phyloP scores from a whole-genome alignment of 148 eudicot species.

The Spergularia marina region DNA sequence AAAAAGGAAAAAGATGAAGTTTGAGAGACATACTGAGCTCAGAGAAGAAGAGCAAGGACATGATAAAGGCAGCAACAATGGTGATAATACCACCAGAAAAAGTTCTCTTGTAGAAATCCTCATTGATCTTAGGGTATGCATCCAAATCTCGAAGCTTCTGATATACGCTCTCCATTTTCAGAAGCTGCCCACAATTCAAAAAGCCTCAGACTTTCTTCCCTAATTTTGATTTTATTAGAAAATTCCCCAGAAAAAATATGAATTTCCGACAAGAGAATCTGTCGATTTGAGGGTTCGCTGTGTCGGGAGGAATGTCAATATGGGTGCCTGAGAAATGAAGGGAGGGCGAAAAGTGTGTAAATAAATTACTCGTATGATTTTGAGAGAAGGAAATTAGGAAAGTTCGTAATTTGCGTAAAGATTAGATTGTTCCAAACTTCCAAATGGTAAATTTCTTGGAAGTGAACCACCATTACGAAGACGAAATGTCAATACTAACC shows the following conservation, averaged over 20 bases:
- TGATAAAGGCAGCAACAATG: conserved; percentile 55
- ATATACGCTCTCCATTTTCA: conserved; percentile 48
- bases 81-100: conserved; percentile 89
- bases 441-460: too few species aligned
- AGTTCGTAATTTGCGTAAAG: too few species aligned
- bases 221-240: background rate
- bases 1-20: background rate
- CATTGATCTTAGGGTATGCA: conserved; percentile 92
- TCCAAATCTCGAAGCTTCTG: conserved; percentile 72
- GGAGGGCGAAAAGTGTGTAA: background rate
- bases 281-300: background rate
- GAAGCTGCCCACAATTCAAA: conserved; percentile 13
- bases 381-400: too few species aligned
- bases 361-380: too few species aligned
- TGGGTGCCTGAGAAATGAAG: conserved; percentile 6
- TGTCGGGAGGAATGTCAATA: background rate
- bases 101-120: conserved; percentile 86
- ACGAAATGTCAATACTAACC: too few species aligned
- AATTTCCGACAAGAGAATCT: background rate
- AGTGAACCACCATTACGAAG: too few species aligned
- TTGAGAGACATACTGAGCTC: conserved; percentile 61
- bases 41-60: conserved; percentile 72
- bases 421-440: too few species aligned
- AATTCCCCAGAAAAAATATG: background rate
- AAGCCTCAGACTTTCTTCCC: background rate